These are phyloP conservation scores for Vachellia pachyceras DNA, from an alignment of 306 rosid species.

Conservation along the genomic window DNA sequence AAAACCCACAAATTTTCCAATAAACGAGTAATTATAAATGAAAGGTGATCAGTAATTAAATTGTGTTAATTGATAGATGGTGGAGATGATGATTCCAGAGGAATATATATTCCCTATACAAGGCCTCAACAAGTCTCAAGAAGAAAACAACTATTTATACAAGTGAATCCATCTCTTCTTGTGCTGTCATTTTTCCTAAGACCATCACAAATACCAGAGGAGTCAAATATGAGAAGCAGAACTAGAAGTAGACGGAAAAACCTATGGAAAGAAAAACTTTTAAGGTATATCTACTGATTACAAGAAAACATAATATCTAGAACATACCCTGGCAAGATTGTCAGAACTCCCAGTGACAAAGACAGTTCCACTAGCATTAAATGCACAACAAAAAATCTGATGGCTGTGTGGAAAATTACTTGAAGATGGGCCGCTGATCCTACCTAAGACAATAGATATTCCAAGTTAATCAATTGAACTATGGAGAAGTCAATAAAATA, in stretches of 20 bases:
- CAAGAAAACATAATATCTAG: conserved; percentile 10
- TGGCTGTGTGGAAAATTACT: conserved; percentile 71
- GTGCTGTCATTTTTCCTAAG: conserved; percentile 12
- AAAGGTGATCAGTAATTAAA: conserved; percentile 14
- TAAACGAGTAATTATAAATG: conserved; percentile 19
- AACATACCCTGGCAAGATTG: conserved; percentile 97
- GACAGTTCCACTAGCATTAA: conserved; percentile 96
- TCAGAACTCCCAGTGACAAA: conserved; percentile 99
- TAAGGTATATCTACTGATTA: background rate
- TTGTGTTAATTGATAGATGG: conserved; percentile 4
- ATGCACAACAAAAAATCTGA: conserved; percentile 96
- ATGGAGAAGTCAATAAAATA: conserved; percentile 37
- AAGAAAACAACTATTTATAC: background rate
- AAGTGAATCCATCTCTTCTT: conserved; percentile 23
- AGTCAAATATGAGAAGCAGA: conserved; percentile 21
- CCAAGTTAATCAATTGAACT: conserved; percentile 47
- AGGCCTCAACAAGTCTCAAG: background rate
- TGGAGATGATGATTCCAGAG: conserved; percentile 9
- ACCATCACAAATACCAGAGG: conserved; percentile 28
- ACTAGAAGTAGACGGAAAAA: conserved; percentile 17
- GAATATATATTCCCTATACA: conserved; percentile 37
- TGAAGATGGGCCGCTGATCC: conserved; percentile 70
- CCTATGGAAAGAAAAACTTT: conserved; percentile 23
- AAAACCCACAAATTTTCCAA: conserved; percentile 16
- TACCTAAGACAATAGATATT: conserved; percentile 65